A percentile compares a stretch with the other conserved stretches of the same genome.
Conservation (phyloP, 352 stramenopile genomes). For the Phytophthora nicotianae region DNA sequence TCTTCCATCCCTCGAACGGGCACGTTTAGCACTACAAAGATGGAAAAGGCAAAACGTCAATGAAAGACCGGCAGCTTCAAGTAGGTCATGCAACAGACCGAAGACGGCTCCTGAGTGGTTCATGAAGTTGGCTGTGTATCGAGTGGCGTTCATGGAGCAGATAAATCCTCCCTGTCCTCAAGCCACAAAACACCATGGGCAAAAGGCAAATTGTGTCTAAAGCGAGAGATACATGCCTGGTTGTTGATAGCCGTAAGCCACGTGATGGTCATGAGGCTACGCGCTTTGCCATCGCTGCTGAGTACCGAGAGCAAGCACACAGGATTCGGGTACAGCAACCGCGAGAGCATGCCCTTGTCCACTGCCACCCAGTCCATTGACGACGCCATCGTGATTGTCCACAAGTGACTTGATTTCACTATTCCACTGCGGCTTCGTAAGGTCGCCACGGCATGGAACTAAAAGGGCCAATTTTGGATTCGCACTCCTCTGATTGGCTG, state of each 20-base stretch:
- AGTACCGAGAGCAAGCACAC: slow-evolving; percentile 72
- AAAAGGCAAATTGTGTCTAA: slow-evolving; percentile 8
- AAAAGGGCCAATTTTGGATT: slow-evolving; percentile 24
- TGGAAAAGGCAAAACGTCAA: not conserved
- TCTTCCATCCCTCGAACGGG: slow-evolving; percentile 73
- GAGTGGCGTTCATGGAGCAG: slow-evolving; percentile 79
- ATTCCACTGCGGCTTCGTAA: slow-evolving; percentile 18
- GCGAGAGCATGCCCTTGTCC: slow-evolving; percentile 74
- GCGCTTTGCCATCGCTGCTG: slow-evolving; percentile 22
- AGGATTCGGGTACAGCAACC: slow-evolving; percentile 83
- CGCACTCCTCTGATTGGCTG: slow-evolving; percentile 13
- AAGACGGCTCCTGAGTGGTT: slow-evolving; percentile 55
- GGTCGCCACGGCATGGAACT: slow-evolving; percentile 1
- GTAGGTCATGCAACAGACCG: slow-evolving; percentile 38
- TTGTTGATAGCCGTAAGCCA: slow-evolving; percentile 91
- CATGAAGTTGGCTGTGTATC: slow-evolving; percentile 70
- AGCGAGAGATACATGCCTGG: slow-evolving; percentile 40
- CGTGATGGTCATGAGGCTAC: slow-evolving; percentile 84
- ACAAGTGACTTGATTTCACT: slow-evolving; percentile 23
- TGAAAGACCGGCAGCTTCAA: slow-evolving; percentile 17
- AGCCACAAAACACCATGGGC: not conserved
- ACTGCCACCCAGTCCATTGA: slow-evolving; percentile 55
- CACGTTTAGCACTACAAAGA: slow-evolving; percentile 69
- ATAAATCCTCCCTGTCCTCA: slow-evolving; percentile 68
- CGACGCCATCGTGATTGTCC: slow-evolving; percentile 6